These are phyloP conservation scores for Lonicera japonica DNA, from an alignment of 129 eudicot genomes.

Conservation along the genomic window DNA sequence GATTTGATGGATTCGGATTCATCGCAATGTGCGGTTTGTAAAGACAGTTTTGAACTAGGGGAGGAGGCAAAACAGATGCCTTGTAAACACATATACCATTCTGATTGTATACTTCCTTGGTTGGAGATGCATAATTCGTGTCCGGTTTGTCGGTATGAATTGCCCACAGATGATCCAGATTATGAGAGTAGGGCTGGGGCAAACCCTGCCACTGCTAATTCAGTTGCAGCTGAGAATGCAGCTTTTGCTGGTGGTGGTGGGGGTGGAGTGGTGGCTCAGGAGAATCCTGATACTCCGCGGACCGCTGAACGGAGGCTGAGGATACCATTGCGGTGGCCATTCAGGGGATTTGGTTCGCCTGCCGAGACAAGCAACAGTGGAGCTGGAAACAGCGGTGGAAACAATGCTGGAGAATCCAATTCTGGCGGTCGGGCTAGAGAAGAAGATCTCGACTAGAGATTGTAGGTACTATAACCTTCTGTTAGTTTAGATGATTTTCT, in stretches of 20 bases:
- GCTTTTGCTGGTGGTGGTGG: constrained; percentile 4
- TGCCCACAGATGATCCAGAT: constrained; percentile 83
- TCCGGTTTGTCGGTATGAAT: constrained; percentile 77
- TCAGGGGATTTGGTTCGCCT: constrained; percentile 29
- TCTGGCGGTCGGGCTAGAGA: constrained; percentile 43
- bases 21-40: constrained; percentile 75
- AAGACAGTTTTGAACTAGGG: constrained; percentile 47
- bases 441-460: constrained; percentile 59
- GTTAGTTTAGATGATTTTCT: neutral
- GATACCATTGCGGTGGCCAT: constrained; percentile 65
- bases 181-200: constrained; percentile 50
- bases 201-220: neutral
- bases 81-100: constrained; percentile 73
- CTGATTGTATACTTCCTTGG: constrained; percentile 76
- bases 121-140: constrained; percentile 82
- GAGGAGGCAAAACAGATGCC: constrained; percentile 67
- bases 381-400: constrained; percentile 23
- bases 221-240: neutral
- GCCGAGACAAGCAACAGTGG: constrained; percentile 67
- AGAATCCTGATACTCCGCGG: constrained; percentile 36
- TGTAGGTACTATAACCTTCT: constrained; percentile 1
- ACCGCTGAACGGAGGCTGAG: constrained; percentile 65
- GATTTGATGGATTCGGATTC: constrained; percentile 51
- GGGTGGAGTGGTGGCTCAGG: constrained; percentile 32
- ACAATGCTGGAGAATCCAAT: constrained; percentile 32